Conservation (phyloP, 2,329 filamentous ascomycete species). For the Grosmannia clavigera region DNA sequence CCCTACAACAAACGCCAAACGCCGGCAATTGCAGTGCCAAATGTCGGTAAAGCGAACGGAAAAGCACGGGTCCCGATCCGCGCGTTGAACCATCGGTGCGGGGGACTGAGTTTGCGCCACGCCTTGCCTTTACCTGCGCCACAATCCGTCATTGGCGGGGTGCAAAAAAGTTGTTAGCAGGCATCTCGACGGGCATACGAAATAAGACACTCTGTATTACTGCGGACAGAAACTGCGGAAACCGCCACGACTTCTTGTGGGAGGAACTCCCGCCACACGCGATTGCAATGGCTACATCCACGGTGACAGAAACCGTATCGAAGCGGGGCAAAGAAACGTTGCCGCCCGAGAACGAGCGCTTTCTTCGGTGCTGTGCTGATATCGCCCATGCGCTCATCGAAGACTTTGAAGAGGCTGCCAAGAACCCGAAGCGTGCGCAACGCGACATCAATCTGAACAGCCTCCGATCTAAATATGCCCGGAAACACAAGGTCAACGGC, state of each 20-base stretch:
- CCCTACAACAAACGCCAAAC: neutral
- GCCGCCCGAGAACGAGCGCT: conserved; percentile 87
- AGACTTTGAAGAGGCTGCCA: conserved; percentile 67
- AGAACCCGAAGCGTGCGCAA: conserved; percentile 57
- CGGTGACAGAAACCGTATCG: conserved; percentile 31
- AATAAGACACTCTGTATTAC: neutral
- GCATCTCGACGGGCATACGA: neutral
- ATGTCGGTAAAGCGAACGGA: conserved; percentile 7
- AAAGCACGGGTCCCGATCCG: conserved; percentile 6
- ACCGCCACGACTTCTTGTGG: too few relatives aligned
- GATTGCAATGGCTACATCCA: conserved; percentile 1
- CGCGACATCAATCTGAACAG: conserved; percentile 90
- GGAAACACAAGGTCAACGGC: conserved; percentile 80
- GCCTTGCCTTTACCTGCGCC: neutral
- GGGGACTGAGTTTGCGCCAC: neutral
- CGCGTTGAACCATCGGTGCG: neutral
- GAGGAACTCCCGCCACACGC: neutral
- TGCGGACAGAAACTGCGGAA: neutral
- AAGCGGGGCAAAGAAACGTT: conserved; percentile 42
- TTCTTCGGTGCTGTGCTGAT: conserved; percentile 86
- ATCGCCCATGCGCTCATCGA: conserved; percentile 90
- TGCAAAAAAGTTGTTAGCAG: neutral
- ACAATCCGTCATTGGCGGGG: neutral
- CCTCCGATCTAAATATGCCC: conserved; percentile 73
- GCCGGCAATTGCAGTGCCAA: neutral